Conservation (phyloP, 2,329 filamentous ascomycete species). For the Pestalotiopsis sp. region DNA sequence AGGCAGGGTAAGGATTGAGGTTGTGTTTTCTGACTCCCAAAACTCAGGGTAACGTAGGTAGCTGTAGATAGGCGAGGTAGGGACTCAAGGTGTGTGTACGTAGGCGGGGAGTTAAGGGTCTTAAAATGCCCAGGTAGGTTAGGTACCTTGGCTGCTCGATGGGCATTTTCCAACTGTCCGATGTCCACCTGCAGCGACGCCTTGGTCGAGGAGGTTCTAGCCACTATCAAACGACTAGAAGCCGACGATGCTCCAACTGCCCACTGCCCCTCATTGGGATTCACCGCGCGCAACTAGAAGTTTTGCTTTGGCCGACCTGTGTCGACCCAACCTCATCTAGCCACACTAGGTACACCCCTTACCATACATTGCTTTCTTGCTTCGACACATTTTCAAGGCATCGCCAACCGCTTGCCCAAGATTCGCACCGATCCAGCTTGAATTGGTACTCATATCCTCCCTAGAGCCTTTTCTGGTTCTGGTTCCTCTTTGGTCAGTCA, state of each 20-base stretch:
- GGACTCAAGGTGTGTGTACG: too few species aligned
- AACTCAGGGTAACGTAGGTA: too few species aligned
- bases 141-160: neutral
- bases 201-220: neutral
- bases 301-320: neutral
- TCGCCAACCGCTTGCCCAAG: too few species aligned
- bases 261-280: neutral
- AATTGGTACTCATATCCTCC: neutral
- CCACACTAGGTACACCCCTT: too few species aligned
- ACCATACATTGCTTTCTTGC: too few species aligned
- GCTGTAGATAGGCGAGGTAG: too few species aligned
- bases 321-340: too few species aligned
- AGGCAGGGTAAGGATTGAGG: too few species aligned
- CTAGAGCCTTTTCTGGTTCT: neutral
- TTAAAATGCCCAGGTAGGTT: neutral
- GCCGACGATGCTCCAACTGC: neutral
- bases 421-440: neutral
- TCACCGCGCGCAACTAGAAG: neutral
- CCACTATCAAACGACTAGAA: slow-evolving; percentile 4
- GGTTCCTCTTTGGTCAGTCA: neutral
- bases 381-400: too few species aligned
- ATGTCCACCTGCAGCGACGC: neutral
- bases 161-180: neutral
- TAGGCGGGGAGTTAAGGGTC: too few species aligned
- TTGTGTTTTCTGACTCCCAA: too few species aligned